Base-by-base conservation (phyloP, 768 basidiomycete genomes). In the Termitomyces sp. region DNA sequence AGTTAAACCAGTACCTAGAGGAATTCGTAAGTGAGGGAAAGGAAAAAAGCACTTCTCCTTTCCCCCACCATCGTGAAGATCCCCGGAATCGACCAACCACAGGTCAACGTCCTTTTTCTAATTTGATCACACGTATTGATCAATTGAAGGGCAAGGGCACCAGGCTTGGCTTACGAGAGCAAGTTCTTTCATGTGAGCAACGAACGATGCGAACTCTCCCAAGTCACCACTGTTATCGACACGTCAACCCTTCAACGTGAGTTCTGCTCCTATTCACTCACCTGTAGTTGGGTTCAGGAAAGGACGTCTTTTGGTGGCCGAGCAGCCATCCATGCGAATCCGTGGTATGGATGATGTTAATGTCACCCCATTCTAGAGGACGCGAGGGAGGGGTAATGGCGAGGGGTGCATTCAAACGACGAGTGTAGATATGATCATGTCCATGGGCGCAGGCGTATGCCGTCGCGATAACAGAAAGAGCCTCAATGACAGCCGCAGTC, bases 341-440 rank as follows among this genome's bases (percentile, higher is more conserved):
- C 0, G 94, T 94, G 3, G 91, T 94, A 63, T 87, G 84, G 46
- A 94, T 78, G 63, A 94, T 80, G 66, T 95, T 95, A 66, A 95
- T 78, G 64, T 94, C 91, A n/a, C 87, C 84, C 94, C 93, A 94
- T 51, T 82, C 80, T 14, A 96, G 77, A 23, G 82, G 79, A 19
- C 85, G 75, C 54, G 79, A 78, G 4, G 92, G 92, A 17, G 76
- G 76, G 0, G 82, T 72, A 33, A 85, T 68, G 14, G 71, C 71
- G 14, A 70, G 60, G 46, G 75, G 68, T 6, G n/a, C 42, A 0
- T 80, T 76, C 50, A 71, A 68, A 50, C 73, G 71, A 53, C 78
- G 55, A 54, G 70, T 5, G 26, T 38, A 68, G 23, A 48, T 60
- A 55, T 74, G 53, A 19, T 54, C 45, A 17, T 45, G 53, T 26